Base-by-base conservation (phyloP, 2,329 filamentous ascomycete genomes). In the Fusarium subglutinans region DNA sequence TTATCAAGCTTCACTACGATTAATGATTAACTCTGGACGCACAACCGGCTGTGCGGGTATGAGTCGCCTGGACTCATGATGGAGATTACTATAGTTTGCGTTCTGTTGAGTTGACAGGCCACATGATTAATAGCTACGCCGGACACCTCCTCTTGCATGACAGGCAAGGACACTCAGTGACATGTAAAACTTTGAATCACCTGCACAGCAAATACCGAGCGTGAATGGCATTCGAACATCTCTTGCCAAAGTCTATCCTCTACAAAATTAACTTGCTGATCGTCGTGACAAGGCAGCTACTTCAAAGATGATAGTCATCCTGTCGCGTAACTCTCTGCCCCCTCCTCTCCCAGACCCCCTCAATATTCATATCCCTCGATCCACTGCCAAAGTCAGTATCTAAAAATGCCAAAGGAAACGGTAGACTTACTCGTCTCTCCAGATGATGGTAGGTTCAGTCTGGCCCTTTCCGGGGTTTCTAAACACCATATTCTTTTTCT, bases 401-500 rank as follows among this genome's bases (percentile, higher is more conserved):
- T 1, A 14, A 4, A 4, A 2, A 5, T 8, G 11, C 3, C 1
- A 8, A 30, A 2, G 1, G 0, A 13, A 35, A 0, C 8, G 2
- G 2, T 0, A 40, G 1, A 73, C 77, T 69, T 59, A 78, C 77
- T 78, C 77, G 1, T 78, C 77, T 40, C 72, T 78, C 64, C 69
- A 72, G 0, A 51, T 77, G 9, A 78, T 37, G 0, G 38, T 66
- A 2, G 77, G 77, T 20, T 78, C 77, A 6, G 70, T 71, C 40
- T 66, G 45, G 1, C 76, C 77, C 11, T 72, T 70, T 14, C 50
- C 53, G 1, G 77, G 77, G 10, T 78, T 79, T 50, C 77, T 59
- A 30, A 78, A 79, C 20, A 79, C 75, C 43, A 78, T 79, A 3
- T 77, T 78, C 60, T 70, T 78, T 14, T 69, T 78, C 76, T 78